Evolutionary conservation across 805 yeast genomes (phyloP).

Genomic region (Zygoascus ofunaensis): DNA sequence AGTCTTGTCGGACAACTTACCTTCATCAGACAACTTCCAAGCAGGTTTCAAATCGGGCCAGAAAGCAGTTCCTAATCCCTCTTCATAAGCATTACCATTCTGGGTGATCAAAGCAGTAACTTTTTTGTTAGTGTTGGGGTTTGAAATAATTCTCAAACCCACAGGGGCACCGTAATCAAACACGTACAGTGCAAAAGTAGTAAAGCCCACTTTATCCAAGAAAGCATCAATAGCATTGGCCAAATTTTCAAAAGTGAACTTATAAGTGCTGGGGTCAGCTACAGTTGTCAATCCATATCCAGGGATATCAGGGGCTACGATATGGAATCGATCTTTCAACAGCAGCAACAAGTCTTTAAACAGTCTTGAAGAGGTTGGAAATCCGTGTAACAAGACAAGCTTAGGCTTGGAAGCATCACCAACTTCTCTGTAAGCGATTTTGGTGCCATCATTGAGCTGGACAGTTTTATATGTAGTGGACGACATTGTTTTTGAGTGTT

Average conservation of each 20-base stretch:
- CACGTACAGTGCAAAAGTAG: conserved; percentile 29
- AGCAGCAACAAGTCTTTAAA: conserved; percentile 33
- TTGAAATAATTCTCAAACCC: conserved; percentile 30
- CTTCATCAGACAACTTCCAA: conserved; percentile 26
- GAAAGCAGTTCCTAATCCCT: conserved; percentile 32
- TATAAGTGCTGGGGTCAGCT: conserved; percentile 24
- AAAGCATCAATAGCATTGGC: conserved; percentile 29
- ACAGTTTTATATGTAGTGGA: conserved; percentile 8
- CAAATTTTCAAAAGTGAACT: conserved; percentile 30
- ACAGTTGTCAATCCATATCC: conserved; percentile 14
- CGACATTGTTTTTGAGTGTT: too few relatives aligned
- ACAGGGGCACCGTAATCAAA: conserved; percentile 41
- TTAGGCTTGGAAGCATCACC: conserved; percentile 30
- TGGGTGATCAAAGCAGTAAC: conserved; percentile 32
- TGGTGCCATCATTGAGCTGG: conserved; percentile 17
- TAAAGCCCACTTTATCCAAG: conserved; percentile 22
- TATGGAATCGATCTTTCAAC: conserved; percentile 30
- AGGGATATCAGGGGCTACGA: conserved; percentile 41
- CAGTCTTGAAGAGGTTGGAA: conserved; percentile 37
- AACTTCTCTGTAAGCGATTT: conserved; percentile 36
- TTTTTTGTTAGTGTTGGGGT: conserved; percentile 26
- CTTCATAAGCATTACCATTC: conserved; percentile 39
- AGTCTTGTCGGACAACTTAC: too few relatives aligned
- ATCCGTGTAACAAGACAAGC: conserved; percentile 37
- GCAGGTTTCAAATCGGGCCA: conserved; percentile 32